Evolutionary conservation across 129 eudicot genomes (phyloP), one percentile per base, ranked within the genome.

Genomic region (Pulicaria dysenterica): DNA sequence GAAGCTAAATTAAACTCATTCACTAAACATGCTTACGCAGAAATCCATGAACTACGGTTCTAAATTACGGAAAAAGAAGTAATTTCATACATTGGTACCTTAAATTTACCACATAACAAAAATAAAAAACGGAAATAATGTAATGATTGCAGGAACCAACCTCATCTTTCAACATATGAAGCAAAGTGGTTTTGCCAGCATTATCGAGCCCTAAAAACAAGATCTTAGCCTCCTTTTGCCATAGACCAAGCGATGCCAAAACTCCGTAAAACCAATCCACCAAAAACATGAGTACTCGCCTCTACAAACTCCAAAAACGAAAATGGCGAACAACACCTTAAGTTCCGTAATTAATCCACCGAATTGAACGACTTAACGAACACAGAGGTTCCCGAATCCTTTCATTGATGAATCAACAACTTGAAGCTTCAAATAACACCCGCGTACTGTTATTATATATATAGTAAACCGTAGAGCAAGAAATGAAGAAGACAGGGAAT

Each of bases 81-180:
- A 6, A 6, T 67, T 51, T 69, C 50, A 51, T 38, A 38, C 74
- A 51, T 54, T 40, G 2, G 38, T 42, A 37, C 37, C 59, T 7
- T 3, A 67, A 67, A 47, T 0, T 24, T 24, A 24, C 6, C 14
- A 67, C 50, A 48, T 24, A 24, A 24, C 58, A 67, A 31, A n/a
- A n/a, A n/a, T n/a, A n/a, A n/a, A n/a, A n/a, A n/a, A n/a, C n/a
- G n/a, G n/a, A n/a, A n/a, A n/a, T n/a, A n/a, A n/a, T n/a, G 3
- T 34, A 44, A 55, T 15, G 72, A 75, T 66, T 5, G 3, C 43
- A 48, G 43, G 44, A 85, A 58, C 69, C 14, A 39, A 93, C 98
- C 98, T 93, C 98, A 37, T 93, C 98, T 87, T 93, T 93, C 82
- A 93, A 80, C 98, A 93, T 93, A 79, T 93, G 96, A 78, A 93